Percentiles rank a stretch among this genome's conserved stretches.
These are phyloP conservation scores for Aspergillus hortae DNA, from an alignment of 2,329 filamentous ascomycete genomes.

Conservation along the genomic window DNA sequence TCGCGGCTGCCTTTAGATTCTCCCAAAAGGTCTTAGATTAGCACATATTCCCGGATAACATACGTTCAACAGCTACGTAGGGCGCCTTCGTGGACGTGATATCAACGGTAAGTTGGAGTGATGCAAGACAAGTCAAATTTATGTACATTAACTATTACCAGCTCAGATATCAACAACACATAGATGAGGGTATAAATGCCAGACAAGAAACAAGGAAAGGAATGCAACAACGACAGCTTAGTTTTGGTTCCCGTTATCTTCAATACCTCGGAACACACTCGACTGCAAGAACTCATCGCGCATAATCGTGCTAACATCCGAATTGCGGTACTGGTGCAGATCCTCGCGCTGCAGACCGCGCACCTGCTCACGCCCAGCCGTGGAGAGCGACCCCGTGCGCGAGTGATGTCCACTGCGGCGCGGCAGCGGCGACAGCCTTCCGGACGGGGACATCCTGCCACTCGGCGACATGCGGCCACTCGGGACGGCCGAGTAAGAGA, in stretches of 20 bases:
- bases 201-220: neutral
- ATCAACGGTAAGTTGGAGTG: neutral
- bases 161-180: neutral
- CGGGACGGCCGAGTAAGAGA: slow-evolving; percentile 9
- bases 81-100: too few relatives aligned
- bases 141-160: neutral
- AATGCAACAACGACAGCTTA: neutral
- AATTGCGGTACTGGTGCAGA: slow-evolving; percentile 33
- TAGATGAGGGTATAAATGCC: neutral
- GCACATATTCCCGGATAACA: too few relatives aligned
- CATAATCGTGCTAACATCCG: slow-evolving; percentile 35
- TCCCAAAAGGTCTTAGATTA: too few relatives aligned
- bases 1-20: too few relatives aligned
- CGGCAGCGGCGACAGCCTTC: slow-evolving; percentile 14
- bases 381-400: slow-evolving; percentile 23
- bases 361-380: slow-evolving; percentile 26
- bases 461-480: slow-evolving; percentile 13
- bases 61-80: too few relatives aligned
- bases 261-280: slow-evolving; percentile 16
- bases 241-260: slow-evolving; percentile 2
- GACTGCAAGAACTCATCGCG: slow-evolving; percentile 32
- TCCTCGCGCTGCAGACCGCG: slow-evolving; percentile 33
- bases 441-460: slow-evolving; percentile 16
- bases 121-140: neutral
- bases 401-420: slow-evolving; percentile 12